These are phyloP conservation scores for Aspergillus clavatus DNA, from an alignment of 2,329 filamentous ascomycete genomes.

Conservation along the genomic window DNA sequence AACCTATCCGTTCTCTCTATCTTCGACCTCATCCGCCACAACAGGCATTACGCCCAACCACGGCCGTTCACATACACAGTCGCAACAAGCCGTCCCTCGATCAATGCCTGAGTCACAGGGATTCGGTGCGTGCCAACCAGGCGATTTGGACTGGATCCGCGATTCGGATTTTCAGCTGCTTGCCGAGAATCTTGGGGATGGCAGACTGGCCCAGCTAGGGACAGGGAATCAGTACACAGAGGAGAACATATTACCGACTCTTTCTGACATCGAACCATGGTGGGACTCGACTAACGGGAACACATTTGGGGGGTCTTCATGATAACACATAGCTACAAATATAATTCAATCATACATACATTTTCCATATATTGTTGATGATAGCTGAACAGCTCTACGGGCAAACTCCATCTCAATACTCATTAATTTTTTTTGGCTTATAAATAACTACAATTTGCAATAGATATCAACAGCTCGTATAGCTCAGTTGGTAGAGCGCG, in stretches of 20 bases:
- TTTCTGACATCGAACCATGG: slow-evolving; percentile 30
- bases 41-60: not conserved
- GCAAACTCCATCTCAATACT: too few relatives aligned
- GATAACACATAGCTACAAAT: slow-evolving; percentile 9
- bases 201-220: slow-evolving; percentile 17
- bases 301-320: slow-evolving; percentile 12
- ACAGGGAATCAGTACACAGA: slow-evolving; percentile 6
- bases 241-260: slow-evolving; percentile 13
- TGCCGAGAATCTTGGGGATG: slow-evolving; percentile 16
- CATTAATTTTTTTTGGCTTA: too few relatives aligned
- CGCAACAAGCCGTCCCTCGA: slow-evolving; percentile 2
- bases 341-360: too few relatives aligned
- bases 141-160: slow-evolving; percentile 28
- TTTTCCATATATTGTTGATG: too few relatives aligned
- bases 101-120: slow-evolving; percentile 9
- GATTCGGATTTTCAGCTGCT: slow-evolving; percentile 25
- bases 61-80: slow-evolving; percentile 6
- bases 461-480: not conserved
- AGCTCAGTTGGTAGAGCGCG: too few relatives aligned
- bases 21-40: not conserved
- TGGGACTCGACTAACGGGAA: slow-evolving; percentile 24
- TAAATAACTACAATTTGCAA: too few relatives aligned
- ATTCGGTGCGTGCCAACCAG: slow-evolving; percentile 11
- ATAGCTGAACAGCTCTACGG: too few relatives aligned
- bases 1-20: slow-evolving; percentile 2